Conservation (phyloP, 192 early-diverging fungal genomes). For the Linnemannia elongata region DNA sequence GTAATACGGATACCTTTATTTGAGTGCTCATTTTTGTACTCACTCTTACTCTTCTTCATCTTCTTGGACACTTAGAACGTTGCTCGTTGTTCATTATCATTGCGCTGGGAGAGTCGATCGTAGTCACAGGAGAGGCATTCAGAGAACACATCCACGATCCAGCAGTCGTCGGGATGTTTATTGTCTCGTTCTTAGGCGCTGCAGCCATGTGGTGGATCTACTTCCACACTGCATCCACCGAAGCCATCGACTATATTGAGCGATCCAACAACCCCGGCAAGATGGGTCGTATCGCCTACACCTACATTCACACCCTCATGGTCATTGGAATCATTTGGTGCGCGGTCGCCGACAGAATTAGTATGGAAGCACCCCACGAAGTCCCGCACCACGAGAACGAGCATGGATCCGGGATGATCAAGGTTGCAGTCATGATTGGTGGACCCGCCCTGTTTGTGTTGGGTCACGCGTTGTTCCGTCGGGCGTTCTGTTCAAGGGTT, state of each 20-base stretch:
- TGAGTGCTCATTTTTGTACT: not conserved
- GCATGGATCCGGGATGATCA: slow-evolving; percentile 7
- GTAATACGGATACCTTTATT: not conserved
- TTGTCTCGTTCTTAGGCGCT: slow-evolving; percentile 38
- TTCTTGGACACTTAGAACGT: slow-evolving; percentile 18
- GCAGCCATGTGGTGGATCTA: slow-evolving; percentile 54
- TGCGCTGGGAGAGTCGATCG: slow-evolving; percentile 49
- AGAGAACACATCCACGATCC: slow-evolving; percentile 13
- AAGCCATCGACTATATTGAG: slow-evolving; percentile 35
- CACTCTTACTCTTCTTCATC: not conserved
- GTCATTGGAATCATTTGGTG: slow-evolving; percentile 47
- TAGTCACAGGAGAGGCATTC: slow-evolving; percentile 45
- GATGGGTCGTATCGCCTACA: slow-evolving; percentile 46
- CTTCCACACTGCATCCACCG: slow-evolving; percentile 37
- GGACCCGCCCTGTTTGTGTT: slow-evolving; percentile 38
- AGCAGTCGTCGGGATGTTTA: slow-evolving; percentile 35
- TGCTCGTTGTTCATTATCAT: slow-evolving; percentile 52
- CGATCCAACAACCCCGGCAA: slow-evolving; percentile 29
- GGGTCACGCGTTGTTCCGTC: slow-evolving; percentile 40
- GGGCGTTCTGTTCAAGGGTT: slow-evolving; percentile 17
- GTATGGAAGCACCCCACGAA: slow-evolving; percentile 23
- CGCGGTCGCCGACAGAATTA: slow-evolving; percentile 40
- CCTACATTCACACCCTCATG: slow-evolving; percentile 43
- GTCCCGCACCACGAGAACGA: slow-evolving; percentile 30
- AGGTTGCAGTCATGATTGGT: slow-evolving; percentile 43